These are phyloP conservation scores for Alternaria incomplexa DNA, from an alignment of 2,329 filamentous ascomycete species.

Conservation along the genomic window DNA sequence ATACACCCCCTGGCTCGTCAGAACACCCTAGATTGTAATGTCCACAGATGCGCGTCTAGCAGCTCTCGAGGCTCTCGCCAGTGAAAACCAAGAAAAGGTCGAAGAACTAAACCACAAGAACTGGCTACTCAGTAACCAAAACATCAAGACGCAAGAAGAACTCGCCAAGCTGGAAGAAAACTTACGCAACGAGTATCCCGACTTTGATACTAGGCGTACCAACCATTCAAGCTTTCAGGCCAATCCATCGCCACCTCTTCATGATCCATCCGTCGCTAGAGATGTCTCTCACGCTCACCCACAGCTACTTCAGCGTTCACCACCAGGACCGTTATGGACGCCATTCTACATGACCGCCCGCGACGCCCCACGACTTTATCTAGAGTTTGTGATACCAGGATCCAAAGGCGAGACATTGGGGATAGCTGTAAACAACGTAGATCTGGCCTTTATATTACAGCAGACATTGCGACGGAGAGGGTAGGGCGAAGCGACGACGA, in stretches of 20 bases:
- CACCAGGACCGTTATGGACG: not conserved
- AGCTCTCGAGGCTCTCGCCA: not conserved
- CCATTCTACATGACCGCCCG: slow-evolving; percentile 2
- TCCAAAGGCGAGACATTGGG: slow-evolving; percentile 3
- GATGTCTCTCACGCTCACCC: not conserved
- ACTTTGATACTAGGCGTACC: not conserved
- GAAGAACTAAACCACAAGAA: not conserved
- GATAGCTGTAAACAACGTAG: not conserved
- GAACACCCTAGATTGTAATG: not conserved
- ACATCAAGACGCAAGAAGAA: not conserved
- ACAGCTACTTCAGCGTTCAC: not conserved
- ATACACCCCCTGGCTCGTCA: not conserved
- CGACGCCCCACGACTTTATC: not conserved
- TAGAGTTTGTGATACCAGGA: slow-evolving; percentile 6
- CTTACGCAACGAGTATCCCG: not conserved
- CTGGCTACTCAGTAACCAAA: not conserved
- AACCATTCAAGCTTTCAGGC: not conserved
- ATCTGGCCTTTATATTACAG: slow-evolving; percentile 9
- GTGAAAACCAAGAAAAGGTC: not conserved
- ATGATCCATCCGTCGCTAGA: not conserved
- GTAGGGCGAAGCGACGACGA: not conserved
- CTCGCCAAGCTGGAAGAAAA: not conserved
- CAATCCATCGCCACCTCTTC: not conserved
- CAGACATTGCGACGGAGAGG: not conserved
- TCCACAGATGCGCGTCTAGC: not conserved